phyloP scores from a whole-genome alignment of 2,329 filamentous ascomycete species.

The Penicillium sp. region DNA sequence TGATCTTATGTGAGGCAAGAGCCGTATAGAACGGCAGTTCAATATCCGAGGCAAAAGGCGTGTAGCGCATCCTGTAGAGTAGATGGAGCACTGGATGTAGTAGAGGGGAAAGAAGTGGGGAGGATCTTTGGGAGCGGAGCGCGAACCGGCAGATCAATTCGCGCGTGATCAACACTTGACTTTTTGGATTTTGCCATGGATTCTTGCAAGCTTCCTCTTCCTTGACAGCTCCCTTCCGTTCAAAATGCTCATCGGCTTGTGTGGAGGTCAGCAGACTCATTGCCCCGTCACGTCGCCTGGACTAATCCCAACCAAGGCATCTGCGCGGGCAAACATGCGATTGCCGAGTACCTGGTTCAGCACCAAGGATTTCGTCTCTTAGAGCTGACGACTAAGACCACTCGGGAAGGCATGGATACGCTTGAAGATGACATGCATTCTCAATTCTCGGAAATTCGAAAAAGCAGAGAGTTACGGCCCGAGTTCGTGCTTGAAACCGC shows the following conservation, averaged over 20 bases:
- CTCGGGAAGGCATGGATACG: slow-evolving; percentile 18
- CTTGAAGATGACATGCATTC: slow-evolving; percentile 26
- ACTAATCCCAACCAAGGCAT: slow-evolving; percentile 56
- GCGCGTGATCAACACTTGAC: slow-evolving; percentile 10
- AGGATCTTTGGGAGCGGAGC: slow-evolving; percentile 13
- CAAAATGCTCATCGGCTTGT: slow-evolving; percentile 49
- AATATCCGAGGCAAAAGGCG: slow-evolving; percentile 87
- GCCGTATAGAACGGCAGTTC: slow-evolving; percentile 92
- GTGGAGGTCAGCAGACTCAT: slow-evolving; percentile 40
- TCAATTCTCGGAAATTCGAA: slow-evolving; percentile 22
- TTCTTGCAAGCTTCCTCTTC: no score
- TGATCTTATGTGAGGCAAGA: slow-evolving; percentile 88
- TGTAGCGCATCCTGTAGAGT: slow-evolving; percentile 58
- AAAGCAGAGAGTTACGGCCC: slow-evolving; percentile 15
- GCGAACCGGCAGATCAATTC: slow-evolving; percentile 7
- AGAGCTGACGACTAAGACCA: slow-evolving; percentile 46
- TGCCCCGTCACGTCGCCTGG: slow-evolving; percentile 1
- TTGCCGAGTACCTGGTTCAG: slow-evolving; percentile 79
- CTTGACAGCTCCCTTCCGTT: no score
- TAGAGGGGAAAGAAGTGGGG: slow-evolving; percentile 4
- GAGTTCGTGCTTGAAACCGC: slow-evolving; percentile 53
- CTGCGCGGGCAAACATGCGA: slow-evolving; percentile 85
- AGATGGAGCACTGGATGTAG: neutral
- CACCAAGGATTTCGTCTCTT: slow-evolving; percentile 76
- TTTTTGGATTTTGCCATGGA: neutral